Evolutionary conservation across 2,329 filamentous ascomycete species (phyloP).

Genomic region (Balansia obtecta): DNA sequence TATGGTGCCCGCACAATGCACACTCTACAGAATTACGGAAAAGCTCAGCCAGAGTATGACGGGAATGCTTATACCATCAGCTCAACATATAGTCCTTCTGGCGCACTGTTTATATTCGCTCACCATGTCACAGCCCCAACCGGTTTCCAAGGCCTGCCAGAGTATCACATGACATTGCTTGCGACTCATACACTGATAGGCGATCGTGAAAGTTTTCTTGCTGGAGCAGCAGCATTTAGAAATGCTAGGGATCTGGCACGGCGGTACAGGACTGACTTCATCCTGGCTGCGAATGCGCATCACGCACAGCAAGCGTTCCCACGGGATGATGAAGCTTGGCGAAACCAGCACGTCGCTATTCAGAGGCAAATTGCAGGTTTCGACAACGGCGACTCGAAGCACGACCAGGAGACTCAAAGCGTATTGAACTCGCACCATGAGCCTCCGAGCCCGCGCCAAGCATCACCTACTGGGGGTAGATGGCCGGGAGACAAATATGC

Average conservation of each 20-base stretch:
- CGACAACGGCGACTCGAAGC: no score
- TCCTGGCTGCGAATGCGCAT: neutral
- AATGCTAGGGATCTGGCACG: neutral
- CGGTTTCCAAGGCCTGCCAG: conserved; percentile 10
- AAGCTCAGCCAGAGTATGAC: conserved; percentile 19
- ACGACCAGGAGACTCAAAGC: no score
- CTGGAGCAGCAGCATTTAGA: neutral
- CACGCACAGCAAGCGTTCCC: no score
- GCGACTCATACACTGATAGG: neutral
- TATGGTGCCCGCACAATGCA: conserved; percentile 22
- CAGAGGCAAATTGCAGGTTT: no score
- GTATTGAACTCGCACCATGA: no score
- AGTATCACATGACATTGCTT: conserved; percentile 25
- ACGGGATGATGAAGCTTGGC: no score
- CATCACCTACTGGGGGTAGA: no score
- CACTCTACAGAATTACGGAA: conserved; percentile 19
- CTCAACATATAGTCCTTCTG: conserved; percentile 22
- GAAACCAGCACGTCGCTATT: no score
- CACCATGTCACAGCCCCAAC: conserved; percentile 12
- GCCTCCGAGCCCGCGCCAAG: no score
- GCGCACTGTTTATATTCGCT: conserved; percentile 21
- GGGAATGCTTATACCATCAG: conserved; percentile 22
- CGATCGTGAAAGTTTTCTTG: neutral
- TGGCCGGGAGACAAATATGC: no score
- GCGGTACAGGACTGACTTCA: neutral